Evolutionary conservation across 495 filamentous ascomycete species (phyloP), one percentile per base, ranked within the genome.

Genomic region (Hypoxylon crocopeplum): DNA sequence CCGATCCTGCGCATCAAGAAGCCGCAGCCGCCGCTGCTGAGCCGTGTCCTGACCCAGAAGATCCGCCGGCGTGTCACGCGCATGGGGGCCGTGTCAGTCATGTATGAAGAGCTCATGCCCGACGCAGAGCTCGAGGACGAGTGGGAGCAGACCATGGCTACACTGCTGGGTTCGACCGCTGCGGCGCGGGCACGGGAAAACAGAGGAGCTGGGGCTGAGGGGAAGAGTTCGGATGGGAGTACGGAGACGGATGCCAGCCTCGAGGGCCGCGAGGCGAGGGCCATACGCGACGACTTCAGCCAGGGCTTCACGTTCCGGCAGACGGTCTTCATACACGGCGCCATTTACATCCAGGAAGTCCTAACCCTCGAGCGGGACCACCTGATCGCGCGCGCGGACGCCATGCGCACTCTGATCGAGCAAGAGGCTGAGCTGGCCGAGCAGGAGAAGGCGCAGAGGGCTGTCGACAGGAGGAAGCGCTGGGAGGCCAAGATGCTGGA

Each of bases 1-100:
- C 88, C 90, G 0, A 87, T 92, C 53, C 70, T 94, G 36, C 84
- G 88, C 19, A 68, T 89, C 44, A 80, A 77, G 56, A 92, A 91
- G 67, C 88, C 88, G 6, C 87, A 91, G 62, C 79, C 88, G 4
- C 60, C 66, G 24, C 72, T 71, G 29, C 72, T 93, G 3, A 82
- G 79, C 55, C 70, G 79, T 2, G 73, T 88, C 0, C 68, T 94
- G 10, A 69, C 77, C 7, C 71, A 81, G 24, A 86, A 82, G 46
- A 56, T 82, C 13, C 7, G 59, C 13, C 45, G 47, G 38, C 72
- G 73, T 7, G 68, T 77, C 13, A 75, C 63, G 16, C 74, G 79
- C 19, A 75, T 76, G 54, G 65, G 36, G 0, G 12, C 11, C 5
- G 1, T 62, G 4, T 5, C 15, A 7, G 4, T 1, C n/a, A 10